Conservation (phyloP, 352 stramenopile species). For the Globisporangium cystogenes region DNA sequence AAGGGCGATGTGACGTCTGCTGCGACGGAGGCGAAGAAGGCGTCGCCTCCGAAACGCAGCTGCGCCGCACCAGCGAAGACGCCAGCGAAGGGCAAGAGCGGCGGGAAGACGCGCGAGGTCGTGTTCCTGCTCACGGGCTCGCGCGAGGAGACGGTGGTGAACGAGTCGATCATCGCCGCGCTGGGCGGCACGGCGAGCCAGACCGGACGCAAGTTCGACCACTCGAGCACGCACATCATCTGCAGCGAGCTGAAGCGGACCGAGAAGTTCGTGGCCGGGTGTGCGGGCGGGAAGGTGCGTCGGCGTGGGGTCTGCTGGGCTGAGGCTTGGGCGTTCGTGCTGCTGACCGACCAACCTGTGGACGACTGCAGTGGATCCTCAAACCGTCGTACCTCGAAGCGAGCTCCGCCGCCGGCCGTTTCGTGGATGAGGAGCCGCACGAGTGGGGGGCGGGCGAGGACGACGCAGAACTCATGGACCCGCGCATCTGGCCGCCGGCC, state of each 20-base stretch:
- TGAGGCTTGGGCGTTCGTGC: neutral
- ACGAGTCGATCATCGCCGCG: constrained; percentile 69
- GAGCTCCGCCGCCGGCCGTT: constrained; percentile 48
- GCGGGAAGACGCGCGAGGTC: constrained; percentile 1
- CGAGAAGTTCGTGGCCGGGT: constrained; percentile 84
- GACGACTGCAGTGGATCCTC: constrained; percentile 65
- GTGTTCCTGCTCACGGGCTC: constrained; percentile 73
- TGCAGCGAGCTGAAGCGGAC: constrained; percentile 84
- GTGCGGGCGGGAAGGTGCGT: constrained; percentile 73
- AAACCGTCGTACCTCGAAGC: constrained; percentile 78
- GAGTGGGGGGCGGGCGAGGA: constrained; percentile 60
- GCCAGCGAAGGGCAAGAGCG: constrained; percentile 4
- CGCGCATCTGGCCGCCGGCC: constrained; percentile 62
- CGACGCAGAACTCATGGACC: constrained; percentile 64
- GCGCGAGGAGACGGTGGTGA: constrained; percentile 62
- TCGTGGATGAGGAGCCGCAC: constrained; percentile 65
- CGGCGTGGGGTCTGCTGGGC: neutral
- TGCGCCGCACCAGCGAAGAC: constrained; percentile 1
- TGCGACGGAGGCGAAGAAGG: constrained; percentile 1
- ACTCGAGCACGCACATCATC: constrained; percentile 78
- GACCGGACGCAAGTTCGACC: constrained; percentile 63
- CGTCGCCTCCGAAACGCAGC: constrained; percentile 10
- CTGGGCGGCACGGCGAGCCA: constrained; percentile 62
- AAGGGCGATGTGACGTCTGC: constrained; percentile 4
- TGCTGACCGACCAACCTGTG: too few relatives aligned